A percentile compares a stretch with the other conserved stretches of the same genome.
phyloP scores from a whole-genome alignment of 495 filamentous ascomycete genomes.

The Trichocladium antarcticum region DNA sequence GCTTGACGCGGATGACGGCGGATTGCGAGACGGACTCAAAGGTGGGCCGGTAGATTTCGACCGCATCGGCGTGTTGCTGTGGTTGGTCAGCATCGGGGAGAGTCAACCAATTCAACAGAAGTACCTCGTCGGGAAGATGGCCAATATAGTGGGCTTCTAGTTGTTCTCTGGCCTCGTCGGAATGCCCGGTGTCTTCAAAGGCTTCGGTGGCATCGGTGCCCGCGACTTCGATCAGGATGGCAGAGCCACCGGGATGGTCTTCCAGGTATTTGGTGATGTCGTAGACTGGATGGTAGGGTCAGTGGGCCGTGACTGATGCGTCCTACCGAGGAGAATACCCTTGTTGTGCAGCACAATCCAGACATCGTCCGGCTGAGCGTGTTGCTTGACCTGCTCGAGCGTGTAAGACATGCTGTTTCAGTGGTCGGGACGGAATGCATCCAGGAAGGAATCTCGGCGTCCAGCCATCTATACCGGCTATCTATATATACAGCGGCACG shows the following conservation, averaged over 20 bases:
- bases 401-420: no score
- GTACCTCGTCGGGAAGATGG: constrained; percentile 16
- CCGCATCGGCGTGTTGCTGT: no score
- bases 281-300: constrained; percentile 37
- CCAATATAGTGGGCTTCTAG: constrained; percentile 9
- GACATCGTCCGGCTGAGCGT: constrained; percentile 44
- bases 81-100: constrained; percentile 7
- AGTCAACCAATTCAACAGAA: constrained; percentile 4
- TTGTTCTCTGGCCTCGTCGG: constrained; percentile 35
- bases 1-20: no score
- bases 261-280: constrained; percentile 48
- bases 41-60: no score
- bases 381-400: no score
- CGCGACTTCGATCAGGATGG: constrained; percentile 44
- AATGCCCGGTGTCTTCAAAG: constrained; percentile 51
- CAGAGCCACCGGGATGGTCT: constrained; percentile 50
- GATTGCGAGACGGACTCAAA: no score
- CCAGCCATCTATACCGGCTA: no score
- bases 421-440: no score
- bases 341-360: constrained; percentile 51
- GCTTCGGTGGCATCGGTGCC: constrained; percentile 46
- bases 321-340: constrained; percentile 21
- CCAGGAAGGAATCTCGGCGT: no score
- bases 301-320: not conserved
- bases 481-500: no score